These are phyloP conservation scores for Ogataea allantospora DNA, from an alignment of 805 yeast species.

Conservation along the genomic window DNA sequence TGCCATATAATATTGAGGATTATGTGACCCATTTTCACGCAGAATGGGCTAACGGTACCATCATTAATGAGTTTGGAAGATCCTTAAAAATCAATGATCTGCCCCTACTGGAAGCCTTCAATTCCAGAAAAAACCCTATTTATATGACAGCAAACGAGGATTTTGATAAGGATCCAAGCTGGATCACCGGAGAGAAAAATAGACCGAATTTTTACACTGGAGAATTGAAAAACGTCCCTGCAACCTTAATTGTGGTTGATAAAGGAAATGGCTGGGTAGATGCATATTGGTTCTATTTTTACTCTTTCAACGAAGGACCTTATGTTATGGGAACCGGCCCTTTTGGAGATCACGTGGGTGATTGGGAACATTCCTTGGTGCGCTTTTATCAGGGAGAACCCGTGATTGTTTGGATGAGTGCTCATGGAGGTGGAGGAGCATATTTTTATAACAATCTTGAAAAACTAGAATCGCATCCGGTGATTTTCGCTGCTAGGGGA, in stretches of 20 bases:
- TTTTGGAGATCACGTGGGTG: constrained; percentile 95
- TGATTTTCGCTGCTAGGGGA: constrained; percentile 88
- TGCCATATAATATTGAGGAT: constrained; percentile 77
- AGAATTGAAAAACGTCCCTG: constrained; percentile 71
- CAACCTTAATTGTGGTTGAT: constrained; percentile 78
- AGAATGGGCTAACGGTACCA: constrained; percentile 48
- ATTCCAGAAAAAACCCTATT: constrained; percentile 35
- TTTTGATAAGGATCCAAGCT: constrained; percentile 70
- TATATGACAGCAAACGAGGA: constrained; percentile 69
- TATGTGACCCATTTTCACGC: constrained; percentile 68
- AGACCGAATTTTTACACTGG: constrained; percentile 74
- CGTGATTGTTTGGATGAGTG: constrained; percentile 89
- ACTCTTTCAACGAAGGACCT: constrained; percentile 92
- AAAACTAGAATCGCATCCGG: constrained; percentile 60
- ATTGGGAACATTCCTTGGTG: constrained; percentile 94
- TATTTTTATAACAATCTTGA: constrained; percentile 76
- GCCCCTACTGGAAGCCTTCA: constrained; percentile 34
- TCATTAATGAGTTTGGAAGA: constrained; percentile 27
- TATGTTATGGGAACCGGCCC: constrained; percentile 98
- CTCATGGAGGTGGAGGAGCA: constrained; percentile 97
- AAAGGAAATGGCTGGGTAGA: constrained; percentile 95
- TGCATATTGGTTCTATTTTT: constrained; percentile 94
- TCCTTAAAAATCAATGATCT: constrained; percentile 32
- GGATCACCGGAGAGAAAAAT: constrained; percentile 75
- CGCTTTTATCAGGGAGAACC: constrained; percentile 83